Evolutionary conservation across 495 filamentous ascomycete species (phyloP), one percentile per base, ranked within the genome.

Genomic region (Xylaria bambusicola): DNA sequence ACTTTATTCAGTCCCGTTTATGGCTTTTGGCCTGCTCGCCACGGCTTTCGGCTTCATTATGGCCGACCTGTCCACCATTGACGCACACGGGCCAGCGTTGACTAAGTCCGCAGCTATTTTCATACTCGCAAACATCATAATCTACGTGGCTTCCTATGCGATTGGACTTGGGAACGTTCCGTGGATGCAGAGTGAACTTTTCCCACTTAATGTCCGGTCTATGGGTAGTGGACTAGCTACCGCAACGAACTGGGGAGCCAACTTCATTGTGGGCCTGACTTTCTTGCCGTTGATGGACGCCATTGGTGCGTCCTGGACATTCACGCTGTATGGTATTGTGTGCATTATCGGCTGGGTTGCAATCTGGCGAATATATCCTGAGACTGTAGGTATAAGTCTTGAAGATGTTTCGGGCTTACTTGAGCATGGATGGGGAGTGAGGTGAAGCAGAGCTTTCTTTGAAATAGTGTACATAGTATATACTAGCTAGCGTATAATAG

Each of bases 111-210:
- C 81, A 13, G 75, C 81, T 0, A 31, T 84, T 35, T 59, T 84
- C 17, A 86, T 97, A 54, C 73, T 95, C 26, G 60, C 82, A 21
- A 86, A 86, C 60, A 83, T 96, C 67, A 86, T 89, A 63, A 51
- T 90, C n/a, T 97, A 93, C 69, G 91, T 93, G 1, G 86, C 88
- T 51, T 84, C 85, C 0, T 97, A 94, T 66, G 92, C 93, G 9
- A 77, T 91, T 7, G 93, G 93, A n/a, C 79, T 97, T 3, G 93
- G 93, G 3, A 92, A 91, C 58, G 90, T 97, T 2, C 92, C 93
- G 0, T 97, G 93, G 93, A 91, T 93, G 76, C 91, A 96, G 70
- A 87, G 84, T 62, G 93, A 97, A 75, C 83, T 97, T 15, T 96
- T 97, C 66, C 86, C 92, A 6, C 80, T 96, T 62, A 84, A 83